Evolutionary conservation across 176 grass and related monocot species (phyloP), one percentile per base, ranked within the genome.

Genomic region (Thinopyrum elongatum): DNA sequence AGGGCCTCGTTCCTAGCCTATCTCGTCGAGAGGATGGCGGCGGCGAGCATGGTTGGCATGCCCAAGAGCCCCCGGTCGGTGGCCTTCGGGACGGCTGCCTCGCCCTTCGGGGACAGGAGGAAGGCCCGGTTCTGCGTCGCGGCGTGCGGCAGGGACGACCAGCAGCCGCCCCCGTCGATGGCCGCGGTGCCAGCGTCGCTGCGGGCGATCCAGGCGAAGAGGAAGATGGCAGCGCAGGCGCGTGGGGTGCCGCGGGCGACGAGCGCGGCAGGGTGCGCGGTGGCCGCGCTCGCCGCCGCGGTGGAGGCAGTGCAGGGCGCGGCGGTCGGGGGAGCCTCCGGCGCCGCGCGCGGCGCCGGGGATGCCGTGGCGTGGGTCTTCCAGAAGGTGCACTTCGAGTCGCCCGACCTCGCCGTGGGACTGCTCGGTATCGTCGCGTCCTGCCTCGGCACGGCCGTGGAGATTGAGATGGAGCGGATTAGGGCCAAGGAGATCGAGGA

Each of bases 301-400:
- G 67, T 90, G 80, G 84, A 83, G 66, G 89, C 57, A 3, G 84
- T 87, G 22, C 89, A 87, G 44, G 80, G 85, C 11, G 80, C 76
- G 60, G 89, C 89, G 34, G 81, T 51, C 7, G 89, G 81, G 1
- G 85, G 89, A 36, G 74, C 83, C 10, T 80, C 84, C 1, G 76
- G 72, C 57, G 87, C 87, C 12, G 77, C 83, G 83, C 78, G 88
- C 71, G 63, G 79, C 5, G 79, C 88, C n/a, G 71, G 88, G 38
- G 85, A 84, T 47, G 89, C 81, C 60, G 81, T 91, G 61, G 85
- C 85, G n/a, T 87, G 89, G 85, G 85, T 88, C 16, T 63, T 91
- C 85, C 63, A 64, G 61, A 91, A 85, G 81, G 89, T 84, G 23
- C 89, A 91, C 38, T 61, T 91, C 85, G 81, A 91, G 76, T 84